A percentile compares a stretch with the other conserved stretches of the same genome.
phyloP scores from a whole-genome alignment of 495 filamentous ascomycete genomes.

The Parmelia sp. region DNA sequence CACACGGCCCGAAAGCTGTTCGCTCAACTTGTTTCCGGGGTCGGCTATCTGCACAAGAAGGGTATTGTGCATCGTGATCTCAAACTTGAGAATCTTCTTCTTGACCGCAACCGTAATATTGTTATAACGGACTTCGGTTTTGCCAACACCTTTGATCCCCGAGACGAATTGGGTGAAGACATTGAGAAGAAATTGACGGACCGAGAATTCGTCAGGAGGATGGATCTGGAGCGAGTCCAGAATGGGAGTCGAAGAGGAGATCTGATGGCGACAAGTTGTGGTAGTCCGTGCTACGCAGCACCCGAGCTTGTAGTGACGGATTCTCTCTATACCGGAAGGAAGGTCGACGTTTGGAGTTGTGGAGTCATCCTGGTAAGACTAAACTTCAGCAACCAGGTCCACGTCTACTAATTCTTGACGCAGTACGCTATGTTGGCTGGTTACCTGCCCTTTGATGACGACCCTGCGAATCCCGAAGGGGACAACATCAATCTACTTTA shows the following conservation, averaged over 20 bases:
- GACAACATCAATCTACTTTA: conserved; percentile 99
- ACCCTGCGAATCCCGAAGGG: conserved; percentile 96
- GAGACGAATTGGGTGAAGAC: conserved; percentile 81
- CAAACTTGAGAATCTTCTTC: conserved; percentile 91
- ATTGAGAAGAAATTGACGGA: conserved; percentile 82
- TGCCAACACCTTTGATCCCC: conserved; percentile 90
- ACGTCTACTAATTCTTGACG: conserved; percentile 10
- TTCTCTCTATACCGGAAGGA: conserved; percentile 91
- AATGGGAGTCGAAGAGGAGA: conserved; percentile 71
- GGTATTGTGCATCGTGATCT: conserved; percentile 97
- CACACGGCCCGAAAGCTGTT: conserved; percentile 83
- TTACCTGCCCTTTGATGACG: conserved; percentile 98
- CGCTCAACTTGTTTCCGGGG: conserved; percentile 91
- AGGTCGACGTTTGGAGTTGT: conserved; percentile 99
- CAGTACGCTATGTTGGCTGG: conserved; percentile 99
- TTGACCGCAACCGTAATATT: conserved; percentile 96
- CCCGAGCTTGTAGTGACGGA: conserved; percentile 97
- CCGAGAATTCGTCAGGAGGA: conserved; percentile 73
- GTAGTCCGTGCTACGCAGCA: conserved; percentile 80
- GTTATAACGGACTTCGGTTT: conserved; percentile 99
- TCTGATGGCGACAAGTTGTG: conserved; percentile 54
- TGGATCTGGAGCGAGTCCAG: conserved; percentile 72
- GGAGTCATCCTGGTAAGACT: conserved; percentile 90
- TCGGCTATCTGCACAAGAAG: conserved; percentile 98
- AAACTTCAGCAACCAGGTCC: not conserved